phyloP scores from a whole-genome alignment of 2,329 filamentous ascomycete genomes.

The Penicillium sp. region DNA sequence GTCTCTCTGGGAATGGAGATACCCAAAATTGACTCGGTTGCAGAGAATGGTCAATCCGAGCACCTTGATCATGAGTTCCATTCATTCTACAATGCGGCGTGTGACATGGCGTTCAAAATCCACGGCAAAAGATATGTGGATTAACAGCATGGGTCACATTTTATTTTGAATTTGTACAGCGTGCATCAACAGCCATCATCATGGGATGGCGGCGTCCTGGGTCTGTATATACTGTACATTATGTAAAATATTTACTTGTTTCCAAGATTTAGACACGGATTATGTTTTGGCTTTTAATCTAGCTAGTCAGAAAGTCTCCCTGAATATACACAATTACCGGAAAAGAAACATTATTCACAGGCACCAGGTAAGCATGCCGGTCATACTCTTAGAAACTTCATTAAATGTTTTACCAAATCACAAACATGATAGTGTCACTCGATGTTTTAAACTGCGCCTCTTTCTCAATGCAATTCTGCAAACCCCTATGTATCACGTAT shows the following conservation, averaged over 20 bases:
- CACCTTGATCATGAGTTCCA: conserved; percentile 30
- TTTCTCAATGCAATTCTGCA: no score
- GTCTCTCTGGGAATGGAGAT: conserved; percentile 33
- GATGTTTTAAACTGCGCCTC: no score
- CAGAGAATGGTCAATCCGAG: conserved; percentile 4
- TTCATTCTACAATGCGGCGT: conserved; percentile 38
- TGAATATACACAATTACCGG: neutral
- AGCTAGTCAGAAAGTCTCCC: neutral
- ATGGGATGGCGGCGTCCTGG: conserved; percentile 2
- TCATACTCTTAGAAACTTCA: no score
- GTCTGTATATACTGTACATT: conserved; percentile 10
- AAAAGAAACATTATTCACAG: no score
- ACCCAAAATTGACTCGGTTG: neutral
- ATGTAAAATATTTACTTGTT: conserved; percentile 10
- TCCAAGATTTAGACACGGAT: neutral
- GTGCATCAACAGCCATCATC: neutral
- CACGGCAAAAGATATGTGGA: conserved; percentile 14
- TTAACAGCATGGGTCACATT: neutral
- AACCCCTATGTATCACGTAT: no score
- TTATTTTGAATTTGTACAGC: conserved; percentile 10
- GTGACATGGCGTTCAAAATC: conserved; percentile 39
- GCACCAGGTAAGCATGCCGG: no score
- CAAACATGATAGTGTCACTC: neutral
- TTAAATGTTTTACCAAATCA: neutral
- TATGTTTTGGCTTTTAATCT: neutral